These are phyloP conservation scores for Sporopachydermia lactativora DNA, from an alignment of 805 yeast species.

Conservation along the genomic window DNA sequence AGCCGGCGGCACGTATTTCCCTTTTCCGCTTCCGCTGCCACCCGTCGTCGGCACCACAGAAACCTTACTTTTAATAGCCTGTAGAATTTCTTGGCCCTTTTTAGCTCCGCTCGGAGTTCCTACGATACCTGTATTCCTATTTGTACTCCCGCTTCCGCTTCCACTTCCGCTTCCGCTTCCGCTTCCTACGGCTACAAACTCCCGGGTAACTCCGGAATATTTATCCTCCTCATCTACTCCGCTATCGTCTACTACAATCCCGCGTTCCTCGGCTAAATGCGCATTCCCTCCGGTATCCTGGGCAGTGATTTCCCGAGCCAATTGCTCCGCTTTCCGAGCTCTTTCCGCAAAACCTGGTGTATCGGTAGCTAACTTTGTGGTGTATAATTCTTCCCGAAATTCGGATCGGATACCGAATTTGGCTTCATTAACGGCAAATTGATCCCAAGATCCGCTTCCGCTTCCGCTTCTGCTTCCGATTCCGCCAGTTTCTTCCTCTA, in stretches of 20 bases:
- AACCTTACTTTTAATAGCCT: conserved; percentile 3
- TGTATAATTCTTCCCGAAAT: conserved; percentile 75
- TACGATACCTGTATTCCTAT: too few species aligned
- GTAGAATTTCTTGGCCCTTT: conserved; percentile 1
- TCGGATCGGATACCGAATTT: conserved; percentile 81
- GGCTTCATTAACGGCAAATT: conserved; percentile 79
- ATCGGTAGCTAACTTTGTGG: conserved; percentile 56
- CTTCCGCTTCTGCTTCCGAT: conserved; percentile 7
- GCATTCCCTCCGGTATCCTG: conserved; percentile 49
- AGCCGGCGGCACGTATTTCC: conserved; percentile 13
- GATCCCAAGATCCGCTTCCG: conserved; percentile 58
- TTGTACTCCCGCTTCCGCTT: too few species aligned
- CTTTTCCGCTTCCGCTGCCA: conserved; percentile 4
- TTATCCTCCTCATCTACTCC: conserved; percentile 93
- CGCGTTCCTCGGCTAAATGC: conserved; percentile 90
- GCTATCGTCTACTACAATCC: conserved; percentile 55
- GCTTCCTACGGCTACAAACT: neutral
- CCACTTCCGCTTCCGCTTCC: too few species aligned
- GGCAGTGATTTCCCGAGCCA: conserved; percentile 76
- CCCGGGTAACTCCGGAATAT: conserved; percentile 91
- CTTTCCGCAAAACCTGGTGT: conserved; percentile 63
- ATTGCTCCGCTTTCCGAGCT: conserved; percentile 52
- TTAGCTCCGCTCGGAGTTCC: too few species aligned
- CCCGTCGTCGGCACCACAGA: conserved; percentile 4
- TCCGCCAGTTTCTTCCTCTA: conserved; percentile 2